These are phyloP conservation scores for Verbena officinalis DNA, from an alignment of 257 asterid genomes.

Conservation along the genomic window DNA sequence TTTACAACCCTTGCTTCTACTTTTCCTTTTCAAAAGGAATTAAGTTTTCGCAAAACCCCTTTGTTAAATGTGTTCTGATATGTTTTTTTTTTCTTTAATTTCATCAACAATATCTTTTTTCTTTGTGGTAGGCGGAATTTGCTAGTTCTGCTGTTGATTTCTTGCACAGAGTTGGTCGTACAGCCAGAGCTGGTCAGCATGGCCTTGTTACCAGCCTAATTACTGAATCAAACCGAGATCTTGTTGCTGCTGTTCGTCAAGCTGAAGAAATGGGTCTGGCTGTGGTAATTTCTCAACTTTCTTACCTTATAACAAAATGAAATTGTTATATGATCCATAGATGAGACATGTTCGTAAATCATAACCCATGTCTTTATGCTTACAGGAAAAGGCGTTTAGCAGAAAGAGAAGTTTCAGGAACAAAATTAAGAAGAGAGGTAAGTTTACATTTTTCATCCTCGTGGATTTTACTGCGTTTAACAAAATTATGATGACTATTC, in stretches of 20 bases:
- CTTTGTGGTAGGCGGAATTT: slow-evolving; percentile 77
- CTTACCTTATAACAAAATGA: neutral
- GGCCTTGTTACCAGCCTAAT: slow-evolving; percentile 91
- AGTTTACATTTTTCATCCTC: neutral
- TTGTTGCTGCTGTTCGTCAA: slow-evolving; percentile 84
- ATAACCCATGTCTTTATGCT: slow-evolving; percentile 21
- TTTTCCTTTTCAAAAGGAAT: no score
- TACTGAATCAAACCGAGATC: slow-evolving; percentile 67
- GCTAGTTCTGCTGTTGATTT: slow-evolving; percentile 93
- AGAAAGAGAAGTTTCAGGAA: slow-evolving; percentile 94
- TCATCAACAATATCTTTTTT: neutral
- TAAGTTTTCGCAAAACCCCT: no score
- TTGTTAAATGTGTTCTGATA: neutral
- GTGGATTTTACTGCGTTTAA: slow-evolving; percentile 4
- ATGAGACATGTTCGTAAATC: slow-evolving; percentile 3
- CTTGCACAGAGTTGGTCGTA: slow-evolving; percentile 95
- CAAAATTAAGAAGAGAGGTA: slow-evolving; percentile 83
- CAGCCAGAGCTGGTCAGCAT: slow-evolving; percentile 93
- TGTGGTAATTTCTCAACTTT: slow-evolving; percentile 59
- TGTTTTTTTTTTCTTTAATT: neutral
- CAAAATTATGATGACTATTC: neutral
- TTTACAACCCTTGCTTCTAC: no score
- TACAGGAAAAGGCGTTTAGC: slow-evolving; percentile 94
- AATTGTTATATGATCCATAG: neutral
- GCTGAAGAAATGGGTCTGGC: slow-evolving; percentile 72